Base-by-base conservation (phyloP, 768 basidiomycete species). In the Pisolithus albus region DNA sequence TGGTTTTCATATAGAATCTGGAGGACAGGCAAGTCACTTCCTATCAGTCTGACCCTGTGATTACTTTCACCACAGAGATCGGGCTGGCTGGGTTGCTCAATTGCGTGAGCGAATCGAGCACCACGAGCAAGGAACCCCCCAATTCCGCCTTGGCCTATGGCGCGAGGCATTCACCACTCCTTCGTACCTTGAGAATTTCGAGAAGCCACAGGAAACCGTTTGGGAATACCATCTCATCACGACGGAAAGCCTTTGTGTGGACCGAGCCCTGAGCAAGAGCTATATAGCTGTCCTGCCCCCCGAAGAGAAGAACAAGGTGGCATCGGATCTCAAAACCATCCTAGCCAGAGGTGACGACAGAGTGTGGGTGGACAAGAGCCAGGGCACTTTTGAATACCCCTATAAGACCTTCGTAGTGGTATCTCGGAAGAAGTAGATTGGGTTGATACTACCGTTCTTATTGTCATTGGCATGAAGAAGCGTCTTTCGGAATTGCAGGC, bases 1-100 rank as follows among this genome's bases (percentile, higher is more conserved):
- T 87, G 16, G 83, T 76, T 5, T 75, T 90, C 51, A 81, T 94
- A 44, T 97, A 94, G 94, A 97, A 96, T 69, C 71, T 94, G 28
- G 94, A 96, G 65, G 84, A 92, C 66, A 74, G 86, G 84, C 83
- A 52, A 43, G 69, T 52, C 21, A 28, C 37, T 28, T 2, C 11
- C 26, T 45, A 16, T 47, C 28, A 48, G 23, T 19, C 21, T 30
- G 11, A 18, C 26, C 26, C 8, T 36, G 4, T 30, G 15, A 41
- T 18, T 52, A 18, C 56, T 46, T 38, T 9, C 13, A 9, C 16
- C 19, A 10, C 57, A 84, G 86, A 55, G 75, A 80, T 21, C 66
- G 66, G 2, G 83, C 84, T 19, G 61, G 63, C n/a, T 94, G 90
- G 90, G 85, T 91, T 41, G 83, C 77, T 1, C 72, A 83, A 56